These are phyloP conservation scores for Exophiala calicioides DNA, from an alignment of 2,329 filamentous ascomycete genomes.

Conservation along the genomic window DNA sequence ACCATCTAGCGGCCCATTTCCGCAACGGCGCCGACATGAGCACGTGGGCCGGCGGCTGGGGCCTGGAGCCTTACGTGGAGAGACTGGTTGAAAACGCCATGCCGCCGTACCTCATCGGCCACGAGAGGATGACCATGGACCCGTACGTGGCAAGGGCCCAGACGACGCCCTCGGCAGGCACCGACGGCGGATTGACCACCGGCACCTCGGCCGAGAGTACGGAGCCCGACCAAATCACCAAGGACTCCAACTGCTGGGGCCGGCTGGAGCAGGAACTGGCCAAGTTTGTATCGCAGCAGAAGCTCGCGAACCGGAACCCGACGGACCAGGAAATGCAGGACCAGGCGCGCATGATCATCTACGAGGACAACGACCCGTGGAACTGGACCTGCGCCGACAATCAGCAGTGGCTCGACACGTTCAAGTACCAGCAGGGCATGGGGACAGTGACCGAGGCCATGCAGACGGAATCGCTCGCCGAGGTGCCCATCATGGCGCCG, in stretches of 20 bases:
- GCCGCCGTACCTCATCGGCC: slow-evolving; percentile 40
- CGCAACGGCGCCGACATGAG: slow-evolving; percentile 41
- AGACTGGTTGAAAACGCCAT: slow-evolving; percentile 39
- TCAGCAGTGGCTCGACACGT: slow-evolving; percentile 45
- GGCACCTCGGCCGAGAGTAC: slow-evolving; percentile 23
- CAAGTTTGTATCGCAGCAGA: slow-evolving; percentile 40
- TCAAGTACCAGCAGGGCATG: slow-evolving; percentile 48
- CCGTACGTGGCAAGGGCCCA: slow-evolving; percentile 30
- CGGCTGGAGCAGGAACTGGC: slow-evolving; percentile 44
- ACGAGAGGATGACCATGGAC: slow-evolving; percentile 35
- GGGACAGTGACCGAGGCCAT: slow-evolving; percentile 25
- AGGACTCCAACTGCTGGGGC: slow-evolving; percentile 42
- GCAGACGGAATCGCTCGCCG: slow-evolving; percentile 26
- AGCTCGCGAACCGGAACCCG: slow-evolving; percentile 38
- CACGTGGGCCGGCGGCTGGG: slow-evolving; percentile 43
- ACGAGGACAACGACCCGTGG: slow-evolving; percentile 37
- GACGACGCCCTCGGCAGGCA: slow-evolving; percentile 18
- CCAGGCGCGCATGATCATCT: slow-evolving; percentile 36
- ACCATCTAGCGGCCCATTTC: slow-evolving; percentile 45
- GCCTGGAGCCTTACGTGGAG: slow-evolving; percentile 39
- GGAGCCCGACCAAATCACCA: slow-evolving; percentile 30
- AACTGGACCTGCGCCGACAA: slow-evolving; percentile 50
- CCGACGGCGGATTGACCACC: slow-evolving; percentile 24
- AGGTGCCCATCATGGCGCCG: slow-evolving; percentile 46
- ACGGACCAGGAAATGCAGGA: slow-evolving; percentile 37